phyloP scores from a whole-genome alignment of 2,329 filamentous ascomycete genomes.

The Ampelomyces quisqualis region DNA sequence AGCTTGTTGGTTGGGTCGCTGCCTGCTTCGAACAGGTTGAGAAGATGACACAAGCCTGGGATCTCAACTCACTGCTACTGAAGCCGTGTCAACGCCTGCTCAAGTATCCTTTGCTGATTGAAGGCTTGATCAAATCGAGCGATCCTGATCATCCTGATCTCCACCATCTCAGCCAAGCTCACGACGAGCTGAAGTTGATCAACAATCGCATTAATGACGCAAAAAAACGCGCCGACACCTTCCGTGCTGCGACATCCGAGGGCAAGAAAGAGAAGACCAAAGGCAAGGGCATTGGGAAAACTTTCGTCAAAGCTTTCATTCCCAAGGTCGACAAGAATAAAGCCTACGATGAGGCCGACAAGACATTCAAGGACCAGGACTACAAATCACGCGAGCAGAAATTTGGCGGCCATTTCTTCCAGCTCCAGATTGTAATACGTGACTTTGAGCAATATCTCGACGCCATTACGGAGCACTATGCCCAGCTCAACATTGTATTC shows the following conservation, averaged over 20 bases:
- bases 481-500: slow-evolving; percentile 77
- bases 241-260: slow-evolving; percentile 48
- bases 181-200: slow-evolving; percentile 66
- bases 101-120: slow-evolving; percentile 87
- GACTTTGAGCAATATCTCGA: slow-evolving; percentile 92
- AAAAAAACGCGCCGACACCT: slow-evolving; percentile 90
- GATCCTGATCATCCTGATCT: slow-evolving; percentile 82
- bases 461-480: slow-evolving; percentile 76
- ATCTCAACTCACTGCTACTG: slow-evolving; percentile 91
- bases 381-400: slow-evolving; percentile 81
- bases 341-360: slow-evolving; percentile 64
- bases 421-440: slow-evolving; percentile 85
- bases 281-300: slow-evolving; percentile 59
- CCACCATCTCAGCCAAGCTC: slow-evolving; percentile 68
- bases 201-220: slow-evolving; percentile 81
- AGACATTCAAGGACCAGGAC: slow-evolving; percentile 71
- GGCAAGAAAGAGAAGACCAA: slow-evolving; percentile 41
- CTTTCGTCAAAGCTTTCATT: slow-evolving; percentile 83
- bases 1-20: slow-evolving; percentile 76
- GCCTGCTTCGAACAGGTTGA: slow-evolving; percentile 92
- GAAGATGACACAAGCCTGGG: slow-evolving; percentile 91
- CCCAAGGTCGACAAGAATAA: slow-evolving; percentile 84
- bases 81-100: slow-evolving; percentile 94
- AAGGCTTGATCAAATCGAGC: slow-evolving; percentile 76
- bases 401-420: slow-evolving; percentile 89